Evolutionary conservation across 768 basidiomycete species (phyloP).

Genomic region (Fistulinella prunicolor): DNA sequence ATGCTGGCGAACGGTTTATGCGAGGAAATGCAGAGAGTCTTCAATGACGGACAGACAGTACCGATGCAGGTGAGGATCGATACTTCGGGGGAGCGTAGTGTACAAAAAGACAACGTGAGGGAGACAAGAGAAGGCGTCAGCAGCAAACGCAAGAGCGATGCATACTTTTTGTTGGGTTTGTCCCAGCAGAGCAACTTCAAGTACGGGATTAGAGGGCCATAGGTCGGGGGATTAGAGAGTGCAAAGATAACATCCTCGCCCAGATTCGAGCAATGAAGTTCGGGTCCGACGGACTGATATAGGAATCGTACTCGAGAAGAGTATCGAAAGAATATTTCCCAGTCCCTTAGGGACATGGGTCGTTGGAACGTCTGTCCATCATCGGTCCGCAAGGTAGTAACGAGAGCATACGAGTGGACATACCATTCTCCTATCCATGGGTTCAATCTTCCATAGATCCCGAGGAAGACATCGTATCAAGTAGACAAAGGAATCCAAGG

Average conservation of each 20-base stretch:
- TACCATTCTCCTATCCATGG: conserved; percentile 8
- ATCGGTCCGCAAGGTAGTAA: conserved; percentile 4
- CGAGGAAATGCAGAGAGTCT: conserved; percentile 4
- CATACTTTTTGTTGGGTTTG: conserved; percentile 9
- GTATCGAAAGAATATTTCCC: conserved; percentile 28
- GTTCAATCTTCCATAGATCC: conserved; percentile 25
- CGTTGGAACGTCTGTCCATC: conserved; percentile 21
- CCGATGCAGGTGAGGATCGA: conserved; percentile 22
- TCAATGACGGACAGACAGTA: conserved; percentile 20
- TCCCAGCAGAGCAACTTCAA: conserved; percentile 23
- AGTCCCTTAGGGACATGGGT: conserved; percentile 27
- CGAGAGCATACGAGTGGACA: neutral
- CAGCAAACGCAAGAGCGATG: conserved; percentile 19
- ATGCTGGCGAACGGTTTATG: neutral
- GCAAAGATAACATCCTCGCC: conserved; percentile 24
- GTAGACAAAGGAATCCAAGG: conserved; percentile 17
- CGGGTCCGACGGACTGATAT: neutral
- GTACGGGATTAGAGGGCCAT: conserved; percentile 20
- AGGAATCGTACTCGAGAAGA: conserved; percentile 21
- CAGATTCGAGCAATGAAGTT: conserved; percentile 1
- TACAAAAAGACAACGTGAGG: conserved; percentile 9
- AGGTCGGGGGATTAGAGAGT: conserved; percentile 22
- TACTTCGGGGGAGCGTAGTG: conserved; percentile 15
- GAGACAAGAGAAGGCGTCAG: conserved; percentile 21
- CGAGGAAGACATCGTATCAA: conserved; percentile 27